Base-by-base conservation (phyloP, 2,329 filamentous ascomycete genomes). In the Dryadomyces quercivorus region DNA sequence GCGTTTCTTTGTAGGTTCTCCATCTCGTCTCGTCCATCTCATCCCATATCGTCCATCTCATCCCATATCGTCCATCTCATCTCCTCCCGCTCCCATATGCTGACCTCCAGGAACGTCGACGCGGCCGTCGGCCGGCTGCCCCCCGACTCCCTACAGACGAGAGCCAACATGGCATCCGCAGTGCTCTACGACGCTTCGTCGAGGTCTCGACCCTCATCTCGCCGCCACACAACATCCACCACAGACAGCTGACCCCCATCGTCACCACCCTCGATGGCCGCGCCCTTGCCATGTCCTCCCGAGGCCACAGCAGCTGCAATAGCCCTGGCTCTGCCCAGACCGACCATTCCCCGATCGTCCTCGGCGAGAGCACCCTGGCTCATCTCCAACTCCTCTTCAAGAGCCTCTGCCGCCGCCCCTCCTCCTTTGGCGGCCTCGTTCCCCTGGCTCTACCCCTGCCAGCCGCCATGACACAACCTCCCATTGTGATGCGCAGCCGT, bases 301-400 rank as follows among this genome's bases (percentile, higher is more conserved):
- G 47, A 56, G 26, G 57, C 57, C 20, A 58, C 55, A 45, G 44
- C 57, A 43, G 59, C 61, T 45, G 59, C 55, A 45, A 47, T 57
- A 43, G 59, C 61, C 46, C 63, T 70, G 42, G 42, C 16, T 20
- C 42, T 12, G 42, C n/a, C 42, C 16, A 44, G 3, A n/a, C 12
- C 42, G 18, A n/a, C 42, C 3, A 5, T 9, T 3, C n/a, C 12
- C 42, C 42, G 13, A 61, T 74, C 31, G 70, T 74, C 49, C 64
- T 80, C 44, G 78, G 70, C 54, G 69, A 72, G 44, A 67, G 70
- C 26, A 74, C 81, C 56, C 71, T 74, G 58, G 71, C 68, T 34
- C 71, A 75, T 52, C 64, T 83, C 21, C 65, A 70, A 53, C 66
- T 66, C 45, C 63, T 80, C 34, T 83, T 75, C 62, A 64, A 75